Percentiles rank a stretch among this genome's conserved stretches.
Conservation (phyloP, 805 yeast species). For the Kodamaea fukazawae region DNA sequence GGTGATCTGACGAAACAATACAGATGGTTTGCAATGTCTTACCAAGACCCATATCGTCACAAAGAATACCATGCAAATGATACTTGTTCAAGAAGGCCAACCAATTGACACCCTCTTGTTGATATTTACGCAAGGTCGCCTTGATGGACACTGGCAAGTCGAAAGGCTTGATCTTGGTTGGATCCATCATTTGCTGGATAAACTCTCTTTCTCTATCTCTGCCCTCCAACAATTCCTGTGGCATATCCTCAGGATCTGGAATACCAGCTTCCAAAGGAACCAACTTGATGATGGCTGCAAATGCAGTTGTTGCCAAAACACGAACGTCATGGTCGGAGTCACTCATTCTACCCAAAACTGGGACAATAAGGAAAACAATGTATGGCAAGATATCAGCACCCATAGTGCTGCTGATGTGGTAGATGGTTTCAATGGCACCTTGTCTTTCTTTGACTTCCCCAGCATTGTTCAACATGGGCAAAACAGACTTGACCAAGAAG, state of each 20-base stretch:
- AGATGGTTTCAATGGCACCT: constrained; percentile 90
- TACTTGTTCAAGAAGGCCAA: constrained; percentile 90
- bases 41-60: constrained; percentile 99
- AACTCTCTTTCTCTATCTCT: constrained; percentile 93
- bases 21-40: constrained; percentile 96
- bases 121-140: constrained; percentile 91
- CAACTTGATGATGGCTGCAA: constrained; percentile 90
- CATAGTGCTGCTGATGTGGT: constrained; percentile 82
- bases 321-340: constrained; percentile 89
- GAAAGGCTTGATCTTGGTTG: constrained; percentile 82
- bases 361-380: constrained; percentile 92
- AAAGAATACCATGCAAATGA: constrained; percentile 92
- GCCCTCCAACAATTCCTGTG: constrained; percentile 76
- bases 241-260: constrained; percentile 91
- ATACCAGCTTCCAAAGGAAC: constrained; percentile 98
- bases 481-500: constrained; percentile 66
- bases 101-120: constrained; percentile 99
- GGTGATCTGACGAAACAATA: constrained; percentile 94
- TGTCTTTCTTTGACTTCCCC: constrained; percentile 71
- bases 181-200: constrained; percentile 97
- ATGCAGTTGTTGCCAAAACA: constrained; percentile 87
- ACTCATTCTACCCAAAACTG: constrained; percentile 96
- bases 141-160: constrained; percentile 86
- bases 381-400: constrained; percentile 88
- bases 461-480: constrained; percentile 81